Evolutionary conservation across 2,329 filamentous ascomycete genomes (phyloP).

Genomic region (Epichloe typhina): DNA sequence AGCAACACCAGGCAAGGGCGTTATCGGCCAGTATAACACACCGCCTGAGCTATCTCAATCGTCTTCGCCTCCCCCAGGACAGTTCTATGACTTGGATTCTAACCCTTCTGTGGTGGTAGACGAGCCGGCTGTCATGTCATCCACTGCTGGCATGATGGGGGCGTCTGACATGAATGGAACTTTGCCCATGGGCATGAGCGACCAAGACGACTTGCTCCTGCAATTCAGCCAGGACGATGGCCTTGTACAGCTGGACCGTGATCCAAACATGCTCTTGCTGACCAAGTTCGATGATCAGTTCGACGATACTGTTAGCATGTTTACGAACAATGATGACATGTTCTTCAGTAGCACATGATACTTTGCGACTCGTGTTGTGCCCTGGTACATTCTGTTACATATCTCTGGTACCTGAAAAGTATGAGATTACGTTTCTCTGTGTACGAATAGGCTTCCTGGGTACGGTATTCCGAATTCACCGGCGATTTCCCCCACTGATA

Average conservation of each 20-base stretch:
- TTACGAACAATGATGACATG: constrained; percentile 36
- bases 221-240: constrained; percentile 30
- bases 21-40: constrained; percentile 39
- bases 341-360: constrained; percentile 32
- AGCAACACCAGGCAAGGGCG: constrained; percentile 36
- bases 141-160: constrained; percentile 19
- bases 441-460: constrained; percentile 4
- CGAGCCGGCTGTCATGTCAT: constrained; percentile 17
- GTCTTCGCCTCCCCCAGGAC: constrained; percentile 35
- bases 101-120: constrained; percentile 20
- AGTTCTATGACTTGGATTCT: constrained; percentile 34
- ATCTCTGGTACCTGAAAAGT: background rate
- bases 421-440: constrained; percentile 5
- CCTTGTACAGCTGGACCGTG: constrained; percentile 30
- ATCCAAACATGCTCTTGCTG: constrained; percentile 35
- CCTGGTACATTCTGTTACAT: constrained; percentile 1
- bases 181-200: constrained; percentile 21
- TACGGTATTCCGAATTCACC: background rate
- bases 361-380: background rate
- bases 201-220: constrained; percentile 30
- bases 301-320: constrained; percentile 36
- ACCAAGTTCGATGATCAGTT: constrained; percentile 43
- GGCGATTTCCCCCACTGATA: background rate
- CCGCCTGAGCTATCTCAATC: constrained; percentile 49
- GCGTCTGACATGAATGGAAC: constrained; percentile 21